Evolutionary conservation across 2,329 filamentous ascomycete species (phyloP), one percentile per base, ranked within the genome.

Genomic region (Chaetomiaceae sp.): DNA sequence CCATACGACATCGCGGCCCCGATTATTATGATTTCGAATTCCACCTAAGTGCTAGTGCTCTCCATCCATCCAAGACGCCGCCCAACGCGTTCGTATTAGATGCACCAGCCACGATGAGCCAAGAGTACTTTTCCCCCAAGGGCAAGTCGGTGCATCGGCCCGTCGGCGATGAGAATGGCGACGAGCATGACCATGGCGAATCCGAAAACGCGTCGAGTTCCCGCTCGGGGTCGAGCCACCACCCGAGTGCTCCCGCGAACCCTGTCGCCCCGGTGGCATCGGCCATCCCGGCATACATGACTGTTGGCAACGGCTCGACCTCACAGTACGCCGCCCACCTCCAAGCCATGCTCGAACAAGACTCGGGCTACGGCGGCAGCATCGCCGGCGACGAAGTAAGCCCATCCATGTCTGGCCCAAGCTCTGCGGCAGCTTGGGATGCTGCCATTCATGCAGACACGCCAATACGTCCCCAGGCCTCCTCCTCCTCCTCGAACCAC

Each of bases 301-400:
- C 89, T 5, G 88, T 96, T 44, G 92, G 92, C 51, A 83, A 78
- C 58, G 91, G 91, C 47, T 83, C 85, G 48, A 83, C 86, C 19
- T 91, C 91, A 17, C 83, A 89, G 64, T 88, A 89, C 66, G 91
- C 89, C 33, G 81, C 86, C 25, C 84, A 84, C 49, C 75, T 97
- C 34, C 88, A 93, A 68, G 82, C 85, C 16, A 80, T 95, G 61
- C 74, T 97, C 49, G 89, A 95, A 55, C 75, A 82, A 51, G 93
- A 99, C 66, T 97, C 92, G 16, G 93, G 92, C 6, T 97, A 97
- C 64, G 91, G 89, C 49, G 87, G 86, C 39, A 96, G 89, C 66
- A 76, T 86, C 44, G 74, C 79, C 25, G 84, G 82, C 54, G 86
- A 86, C 46, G 79, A 79, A 39, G 48, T 58, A 44, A 55, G 57